Percentiles rank a stretch among this genome's conserved stretches.
Conservation (phyloP, 768 basidiomycete species). For the Hericium coralloides region DNA sequence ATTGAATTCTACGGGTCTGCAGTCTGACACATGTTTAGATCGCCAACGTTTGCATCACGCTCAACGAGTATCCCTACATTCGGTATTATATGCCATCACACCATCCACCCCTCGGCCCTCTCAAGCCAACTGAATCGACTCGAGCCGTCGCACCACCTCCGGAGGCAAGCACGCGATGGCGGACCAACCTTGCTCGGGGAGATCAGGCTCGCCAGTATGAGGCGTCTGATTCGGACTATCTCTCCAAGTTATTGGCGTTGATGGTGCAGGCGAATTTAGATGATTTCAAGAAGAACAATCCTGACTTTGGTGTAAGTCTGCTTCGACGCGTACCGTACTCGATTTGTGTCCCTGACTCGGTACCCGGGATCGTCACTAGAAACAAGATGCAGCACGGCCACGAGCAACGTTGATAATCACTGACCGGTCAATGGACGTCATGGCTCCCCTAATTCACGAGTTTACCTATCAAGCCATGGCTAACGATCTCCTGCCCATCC, state of each 20-base stretch:
- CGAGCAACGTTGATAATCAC: conserved; percentile 83
- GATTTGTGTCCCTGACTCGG: conserved; percentile 31
- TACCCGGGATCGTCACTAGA: conserved; percentile 13
- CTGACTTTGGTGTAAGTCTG: conserved; percentile 73
- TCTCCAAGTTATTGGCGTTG: conserved; percentile 75
- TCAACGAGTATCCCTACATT: conserved; percentile 89
- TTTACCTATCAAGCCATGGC: conserved; percentile 99
- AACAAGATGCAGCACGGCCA: conserved; percentile 36
- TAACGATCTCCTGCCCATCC: conserved; percentile 84
- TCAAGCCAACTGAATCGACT: conserved; percentile 58
- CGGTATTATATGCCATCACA: conserved; percentile 85
- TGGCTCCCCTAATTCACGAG: conserved; percentile 89
- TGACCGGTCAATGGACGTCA: conserved; percentile 92
- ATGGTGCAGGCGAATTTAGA: conserved; percentile 81
- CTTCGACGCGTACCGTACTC: conserved; percentile 16
- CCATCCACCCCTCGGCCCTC: conserved; percentile 77
- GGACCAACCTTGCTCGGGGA: conserved; percentile 73
- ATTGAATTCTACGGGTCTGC: neutral
- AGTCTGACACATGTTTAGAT: conserved; percentile 38
- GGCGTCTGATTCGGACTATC: conserved; percentile 63
- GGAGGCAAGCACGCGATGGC: conserved; percentile 63
- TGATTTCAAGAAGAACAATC: conserved; percentile 77
- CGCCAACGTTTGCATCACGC: conserved; percentile 77
- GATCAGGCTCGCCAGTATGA: conserved; percentile 60
- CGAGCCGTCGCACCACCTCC: conserved; percentile 54